phyloP scores from a whole-genome alignment of 441 rosid genomes.

The Melastoma candidum region DNA sequence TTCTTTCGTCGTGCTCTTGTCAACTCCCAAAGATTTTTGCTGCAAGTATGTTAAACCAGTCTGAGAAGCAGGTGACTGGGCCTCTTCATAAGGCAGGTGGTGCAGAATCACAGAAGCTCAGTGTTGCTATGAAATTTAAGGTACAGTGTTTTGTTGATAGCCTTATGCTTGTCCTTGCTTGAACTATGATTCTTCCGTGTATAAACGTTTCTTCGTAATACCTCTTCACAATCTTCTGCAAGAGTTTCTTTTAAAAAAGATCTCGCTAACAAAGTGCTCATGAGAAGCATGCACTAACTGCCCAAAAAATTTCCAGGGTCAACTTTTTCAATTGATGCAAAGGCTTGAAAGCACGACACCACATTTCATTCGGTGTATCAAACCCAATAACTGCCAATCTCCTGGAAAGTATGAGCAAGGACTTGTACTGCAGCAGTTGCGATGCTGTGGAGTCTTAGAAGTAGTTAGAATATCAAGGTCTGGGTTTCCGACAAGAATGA shows the following conservation, averaged over 20 bases:
- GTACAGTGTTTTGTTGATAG: slow-evolving; percentile 20
- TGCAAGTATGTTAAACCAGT: slow-evolving; percentile 73
- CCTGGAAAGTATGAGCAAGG: slow-evolving; percentile 88
- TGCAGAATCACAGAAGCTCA: slow-evolving; percentile 92
- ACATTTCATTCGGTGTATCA: slow-evolving; percentile 96
- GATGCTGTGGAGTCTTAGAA: slow-evolving; percentile 98
- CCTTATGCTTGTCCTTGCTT: no score
- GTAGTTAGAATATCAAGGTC: slow-evolving; percentile 97
- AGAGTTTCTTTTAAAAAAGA: no score
- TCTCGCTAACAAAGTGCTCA: no score
- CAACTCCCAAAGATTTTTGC: slow-evolving; percentile 90
- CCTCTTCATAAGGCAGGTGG: slow-evolving; percentile 93
- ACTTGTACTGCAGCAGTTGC: slow-evolving; percentile 86
- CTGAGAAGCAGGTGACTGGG: slow-evolving; percentile 72
- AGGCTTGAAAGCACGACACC: slow-evolving; percentile 93
- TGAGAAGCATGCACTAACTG: no score
- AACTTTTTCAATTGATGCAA: slow-evolving; percentile 95
- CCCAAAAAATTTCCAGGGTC: slow-evolving; percentile 34
- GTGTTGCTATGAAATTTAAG: slow-evolving; percentile 95
- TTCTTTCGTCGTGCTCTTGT: slow-evolving; percentile 83
- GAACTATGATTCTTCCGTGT: no score
- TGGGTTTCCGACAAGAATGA: slow-evolving; percentile 97
- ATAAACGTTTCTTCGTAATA: no score
- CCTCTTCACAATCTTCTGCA: no score
- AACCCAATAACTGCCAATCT: slow-evolving; percentile 83